These are phyloP conservation scores for Massariosphaeria phaeospora DNA, from an alignment of 495 filamentous ascomycete genomes.

Conservation along the genomic window DNA sequence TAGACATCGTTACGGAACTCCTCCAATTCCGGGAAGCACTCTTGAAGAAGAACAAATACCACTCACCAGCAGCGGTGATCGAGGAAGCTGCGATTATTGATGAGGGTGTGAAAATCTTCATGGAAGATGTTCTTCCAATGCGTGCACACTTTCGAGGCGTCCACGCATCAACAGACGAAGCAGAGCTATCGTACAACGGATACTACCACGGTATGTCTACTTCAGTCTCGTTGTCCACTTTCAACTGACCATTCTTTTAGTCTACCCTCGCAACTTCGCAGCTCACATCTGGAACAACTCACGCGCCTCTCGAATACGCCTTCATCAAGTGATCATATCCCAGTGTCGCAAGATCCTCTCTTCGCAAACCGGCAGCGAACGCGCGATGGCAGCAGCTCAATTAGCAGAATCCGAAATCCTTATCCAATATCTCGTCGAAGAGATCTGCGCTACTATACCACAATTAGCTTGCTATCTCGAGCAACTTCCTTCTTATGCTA, in stretches of 20 bases:
- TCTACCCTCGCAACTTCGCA: slow-evolving; percentile 9
- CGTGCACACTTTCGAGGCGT: not conserved
- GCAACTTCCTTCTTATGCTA: slow-evolving; percentile 1
- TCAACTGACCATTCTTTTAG: not conserved
- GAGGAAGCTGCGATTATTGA: slow-evolving; percentile 1
- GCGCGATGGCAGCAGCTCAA: not conserved
- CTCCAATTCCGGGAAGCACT: not conserved
- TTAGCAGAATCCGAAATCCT: not conserved
- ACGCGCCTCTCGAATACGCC: slow-evolving; percentile 5
- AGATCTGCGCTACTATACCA: slow-evolving; percentile 24
- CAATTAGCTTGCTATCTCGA: slow-evolving; percentile 19
- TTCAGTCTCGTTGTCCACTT: not conserved
- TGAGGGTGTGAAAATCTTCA: not conserved
- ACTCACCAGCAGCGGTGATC: slow-evolving; percentile 3
- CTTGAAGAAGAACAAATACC: not conserved
- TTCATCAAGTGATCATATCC: slow-evolving; percentile 2
- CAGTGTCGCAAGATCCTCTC: not conserved
- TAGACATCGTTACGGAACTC: slow-evolving; percentile 5
- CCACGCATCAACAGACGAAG: not conserved
- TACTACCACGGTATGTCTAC: slow-evolving; percentile 10
- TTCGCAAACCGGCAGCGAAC: not conserved
- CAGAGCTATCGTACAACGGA: slow-evolving; percentile 3
- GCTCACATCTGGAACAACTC: slow-evolving; percentile 19
- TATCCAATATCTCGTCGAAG: not conserved
- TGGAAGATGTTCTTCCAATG: slow-evolving; percentile 1